Conservation (phyloP, 352 stramenopile genomes). For the Elongisporangium prolatum region DNA sequence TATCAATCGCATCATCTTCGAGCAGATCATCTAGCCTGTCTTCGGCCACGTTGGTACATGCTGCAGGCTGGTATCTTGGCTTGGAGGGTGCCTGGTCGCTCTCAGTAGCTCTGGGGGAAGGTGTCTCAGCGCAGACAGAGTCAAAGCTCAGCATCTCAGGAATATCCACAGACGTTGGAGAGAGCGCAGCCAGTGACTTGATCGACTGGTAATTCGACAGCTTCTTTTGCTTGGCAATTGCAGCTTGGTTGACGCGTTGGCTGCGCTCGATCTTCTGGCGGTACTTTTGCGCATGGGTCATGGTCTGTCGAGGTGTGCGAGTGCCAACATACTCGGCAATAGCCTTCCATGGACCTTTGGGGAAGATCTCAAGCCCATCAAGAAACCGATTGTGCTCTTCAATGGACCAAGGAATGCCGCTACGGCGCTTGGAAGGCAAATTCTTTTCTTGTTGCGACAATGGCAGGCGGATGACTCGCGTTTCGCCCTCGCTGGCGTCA, state of each 20-base stretch:
- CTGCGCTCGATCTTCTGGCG: slow-evolving; percentile 32
- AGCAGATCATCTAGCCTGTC: neutral
- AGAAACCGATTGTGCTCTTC: slow-evolving; percentile 9
- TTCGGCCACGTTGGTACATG: neutral
- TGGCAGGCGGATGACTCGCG: neutral
- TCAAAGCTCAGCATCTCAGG: neutral
- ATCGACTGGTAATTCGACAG: neutral
- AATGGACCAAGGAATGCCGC: neutral
- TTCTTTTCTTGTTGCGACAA: neutral
- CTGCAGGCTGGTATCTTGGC: neutral
- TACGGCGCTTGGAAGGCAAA: neutral
- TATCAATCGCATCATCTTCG: neutral
- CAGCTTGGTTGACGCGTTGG: slow-evolving; percentile 5
- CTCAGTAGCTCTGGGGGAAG: neutral
- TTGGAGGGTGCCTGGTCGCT: neutral
- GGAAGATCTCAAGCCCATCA: slow-evolving; percentile 5
- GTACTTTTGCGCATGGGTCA: slow-evolving; percentile 61
- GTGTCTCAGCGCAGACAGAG: neutral
- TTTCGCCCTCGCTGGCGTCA: neutral
- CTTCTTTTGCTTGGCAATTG: neutral
- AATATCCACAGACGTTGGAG: neutral
- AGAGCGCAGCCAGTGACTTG: neutral
- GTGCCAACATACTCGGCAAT: slow-evolving; percentile 4
- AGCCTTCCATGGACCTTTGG: slow-evolving; percentile 8
- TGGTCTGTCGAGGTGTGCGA: slow-evolving; percentile 29